Evolutionary conservation across 164 flowering plant species (phyloP).

Genomic region (Hamamelis virginiana): DNA sequence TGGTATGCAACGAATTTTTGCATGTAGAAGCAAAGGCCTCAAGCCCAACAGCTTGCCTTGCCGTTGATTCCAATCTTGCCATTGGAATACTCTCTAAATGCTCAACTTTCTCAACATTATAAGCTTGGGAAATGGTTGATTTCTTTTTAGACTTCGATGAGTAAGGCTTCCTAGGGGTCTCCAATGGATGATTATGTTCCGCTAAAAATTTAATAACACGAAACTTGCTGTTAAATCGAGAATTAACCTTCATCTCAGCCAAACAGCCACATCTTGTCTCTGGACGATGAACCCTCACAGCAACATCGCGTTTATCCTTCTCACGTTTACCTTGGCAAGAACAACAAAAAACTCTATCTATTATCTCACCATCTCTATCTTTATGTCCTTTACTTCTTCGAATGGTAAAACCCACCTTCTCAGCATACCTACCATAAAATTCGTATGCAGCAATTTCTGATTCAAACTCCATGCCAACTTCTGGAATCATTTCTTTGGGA

Average conservation of each 20-base stretch:
- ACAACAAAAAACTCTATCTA: neutral
- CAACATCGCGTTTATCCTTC: neutral
- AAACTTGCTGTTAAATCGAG: neutral
- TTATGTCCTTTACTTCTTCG: neutral
- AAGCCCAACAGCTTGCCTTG: no score
- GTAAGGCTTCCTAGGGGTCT: neutral
- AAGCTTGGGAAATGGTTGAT: neutral
- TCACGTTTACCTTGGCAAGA: neutral
- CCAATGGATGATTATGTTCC: neutral
- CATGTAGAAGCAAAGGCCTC: no score
- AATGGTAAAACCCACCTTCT: neutral
- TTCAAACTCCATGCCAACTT: slow-evolving; percentile 9
- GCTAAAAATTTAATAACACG: neutral
- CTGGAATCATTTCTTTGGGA: neutral
- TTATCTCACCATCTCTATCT: neutral
- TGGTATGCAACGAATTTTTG: no score
- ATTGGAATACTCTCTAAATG: neutral
- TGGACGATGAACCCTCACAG: neutral
- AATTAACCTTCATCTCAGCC: neutral
- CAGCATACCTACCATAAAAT: neutral
- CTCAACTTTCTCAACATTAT: neutral
- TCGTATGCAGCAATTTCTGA: neutral
- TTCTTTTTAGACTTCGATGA: neutral
- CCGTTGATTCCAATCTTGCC: no score
- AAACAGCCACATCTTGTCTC: slow-evolving; percentile 9